A percentile compares a stretch with the other conserved stretches of the same genome.
phyloP scores from a whole-genome alignment of 805 yeast genomes.

The Yarrowia osloensis region DNA sequence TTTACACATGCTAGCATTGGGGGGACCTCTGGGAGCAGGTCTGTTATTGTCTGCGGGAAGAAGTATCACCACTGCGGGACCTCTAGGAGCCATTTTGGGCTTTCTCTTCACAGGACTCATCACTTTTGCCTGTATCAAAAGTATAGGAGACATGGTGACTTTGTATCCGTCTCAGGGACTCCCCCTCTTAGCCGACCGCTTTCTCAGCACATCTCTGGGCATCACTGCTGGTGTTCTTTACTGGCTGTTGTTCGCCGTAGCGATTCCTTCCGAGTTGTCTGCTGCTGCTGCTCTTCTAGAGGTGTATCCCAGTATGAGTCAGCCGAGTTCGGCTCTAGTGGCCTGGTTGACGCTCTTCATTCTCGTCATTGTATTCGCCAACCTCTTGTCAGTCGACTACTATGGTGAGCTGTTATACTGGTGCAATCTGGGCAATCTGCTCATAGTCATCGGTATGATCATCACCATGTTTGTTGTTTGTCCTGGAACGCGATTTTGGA shows the following conservation, averaged over 20 bases:
- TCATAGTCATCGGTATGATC: conserved; percentile 51
- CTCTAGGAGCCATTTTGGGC: conserved; percentile 72
- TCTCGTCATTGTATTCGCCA: conserved; percentile 49
- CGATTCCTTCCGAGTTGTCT: conserved; percentile 76
- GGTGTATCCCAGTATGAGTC: conserved; percentile 59
- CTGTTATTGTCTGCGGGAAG: conserved; percentile 69
- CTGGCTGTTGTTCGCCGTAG: conserved; percentile 70
- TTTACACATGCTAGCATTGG: conserved; percentile 74
- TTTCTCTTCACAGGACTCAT: conserved; percentile 63
- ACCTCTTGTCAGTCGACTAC: conserved; percentile 66
- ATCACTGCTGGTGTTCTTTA: conserved; percentile 71
- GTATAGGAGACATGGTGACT: conserved; percentile 81
- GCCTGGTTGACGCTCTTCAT: conserved; percentile 69
- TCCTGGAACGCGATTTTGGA: conserved; percentile 54
- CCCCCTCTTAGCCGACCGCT: conserved; percentile 70
- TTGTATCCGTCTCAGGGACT: conserved; percentile 76
- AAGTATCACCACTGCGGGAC: conserved; percentile 73
- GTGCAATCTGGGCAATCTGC: conserved; percentile 59
- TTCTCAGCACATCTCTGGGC: conserved; percentile 62
- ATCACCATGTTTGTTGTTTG: conserved; percentile 67
- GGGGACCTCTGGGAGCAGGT: conserved; percentile 81
- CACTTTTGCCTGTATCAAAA: conserved; percentile 67
- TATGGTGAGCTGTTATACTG: conserved; percentile 75
- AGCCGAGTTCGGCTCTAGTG: conserved; percentile 56
- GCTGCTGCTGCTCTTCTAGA: conserved; percentile 77